Conservation (phyloP, 805 yeast species). For the Lipomyces mesembrius region DNA sequence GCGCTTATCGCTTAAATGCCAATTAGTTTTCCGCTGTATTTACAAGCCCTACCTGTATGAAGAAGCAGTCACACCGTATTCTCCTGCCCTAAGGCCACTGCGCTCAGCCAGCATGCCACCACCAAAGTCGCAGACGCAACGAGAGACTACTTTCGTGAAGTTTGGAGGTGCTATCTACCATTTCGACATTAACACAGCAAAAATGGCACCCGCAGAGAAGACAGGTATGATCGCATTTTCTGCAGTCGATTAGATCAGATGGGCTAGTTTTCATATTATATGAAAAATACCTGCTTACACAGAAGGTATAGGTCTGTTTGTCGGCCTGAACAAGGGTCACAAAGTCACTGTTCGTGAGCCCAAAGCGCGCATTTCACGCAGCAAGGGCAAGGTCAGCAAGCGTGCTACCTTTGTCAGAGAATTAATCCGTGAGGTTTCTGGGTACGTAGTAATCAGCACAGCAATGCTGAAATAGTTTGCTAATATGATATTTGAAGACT, state of each 20-base stretch:
- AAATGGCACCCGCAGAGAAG: conserved; percentile 37
- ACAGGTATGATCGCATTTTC: conserved; percentile 27
- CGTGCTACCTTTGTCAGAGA: conserved; percentile 95
- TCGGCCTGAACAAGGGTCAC: conserved; percentile 99
- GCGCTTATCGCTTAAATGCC: neutral
- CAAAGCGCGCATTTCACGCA: conserved; percentile 88
- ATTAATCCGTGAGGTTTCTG: conserved; percentile 95
- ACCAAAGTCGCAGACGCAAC: no score
- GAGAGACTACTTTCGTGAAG: neutral
- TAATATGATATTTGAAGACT: conserved; percentile 48
- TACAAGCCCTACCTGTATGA: neutral
- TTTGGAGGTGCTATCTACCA: neutral
- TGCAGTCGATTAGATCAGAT: neutral
- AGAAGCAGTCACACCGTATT: neutral
- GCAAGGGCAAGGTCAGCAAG: conserved; percentile 96
- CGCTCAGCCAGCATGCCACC: neutral
- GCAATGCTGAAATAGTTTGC: neutral
- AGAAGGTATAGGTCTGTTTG: conserved; percentile 70
- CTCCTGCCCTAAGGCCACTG: neutral
- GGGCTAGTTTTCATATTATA: neutral
- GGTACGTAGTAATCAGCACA: conserved; percentile 45
- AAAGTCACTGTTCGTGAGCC: conserved; percentile 83
- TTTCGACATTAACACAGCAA: conserved; percentile 4
- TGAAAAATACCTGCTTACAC: neutral
- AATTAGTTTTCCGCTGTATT: neutral